These are phyloP conservation scores for Hericium alpestre DNA, from an alignment of 768 basidiomycete species.

Conservation along the genomic window DNA sequence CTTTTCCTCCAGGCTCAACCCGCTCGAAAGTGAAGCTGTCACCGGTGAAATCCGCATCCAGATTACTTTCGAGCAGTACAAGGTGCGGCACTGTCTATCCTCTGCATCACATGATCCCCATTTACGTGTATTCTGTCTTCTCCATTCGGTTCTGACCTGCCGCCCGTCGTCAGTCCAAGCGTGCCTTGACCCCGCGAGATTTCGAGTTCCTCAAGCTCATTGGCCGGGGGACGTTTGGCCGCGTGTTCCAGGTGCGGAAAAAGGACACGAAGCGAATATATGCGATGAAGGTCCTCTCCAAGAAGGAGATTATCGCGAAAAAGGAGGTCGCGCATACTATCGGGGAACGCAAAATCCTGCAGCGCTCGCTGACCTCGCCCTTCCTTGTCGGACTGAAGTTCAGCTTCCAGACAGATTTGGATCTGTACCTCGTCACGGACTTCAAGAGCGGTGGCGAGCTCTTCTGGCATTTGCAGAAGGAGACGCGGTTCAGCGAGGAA, in stretches of 20 bases:
- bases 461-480: constrained; percentile 96
- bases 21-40: constrained; percentile 71
- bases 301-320: constrained; percentile 98
- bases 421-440: constrained; percentile 94
- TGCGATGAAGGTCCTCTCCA: constrained; percentile 98
- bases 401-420: constrained; percentile 91
- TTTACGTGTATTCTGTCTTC: not conserved
- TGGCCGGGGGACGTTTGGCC: constrained; percentile 95
- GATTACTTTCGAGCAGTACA: constrained; percentile 84
- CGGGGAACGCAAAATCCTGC: constrained; percentile 97
- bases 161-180: constrained; percentile 49
- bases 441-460: constrained; percentile 98
- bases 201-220: constrained; percentile 99
- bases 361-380: constrained; percentile 83
- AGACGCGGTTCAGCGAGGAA: constrained; percentile 89
- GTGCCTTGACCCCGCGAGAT: constrained; percentile 83
- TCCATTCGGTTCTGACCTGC: constrained; percentile 8
- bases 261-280: constrained; percentile 97
- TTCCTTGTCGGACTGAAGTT: constrained; percentile 99
- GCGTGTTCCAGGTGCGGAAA: constrained; percentile 98
- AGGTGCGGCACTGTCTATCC: constrained; percentile 39
- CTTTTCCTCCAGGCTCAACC: constrained; percentile 42
- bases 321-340: constrained; percentile 99
- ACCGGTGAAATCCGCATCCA: constrained; percentile 93
- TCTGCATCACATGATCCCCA: constrained; percentile 1